phyloP scores from a whole-genome alignment of 2,329 filamentous ascomycete species.

The Fusarium beomiforme region DNA sequence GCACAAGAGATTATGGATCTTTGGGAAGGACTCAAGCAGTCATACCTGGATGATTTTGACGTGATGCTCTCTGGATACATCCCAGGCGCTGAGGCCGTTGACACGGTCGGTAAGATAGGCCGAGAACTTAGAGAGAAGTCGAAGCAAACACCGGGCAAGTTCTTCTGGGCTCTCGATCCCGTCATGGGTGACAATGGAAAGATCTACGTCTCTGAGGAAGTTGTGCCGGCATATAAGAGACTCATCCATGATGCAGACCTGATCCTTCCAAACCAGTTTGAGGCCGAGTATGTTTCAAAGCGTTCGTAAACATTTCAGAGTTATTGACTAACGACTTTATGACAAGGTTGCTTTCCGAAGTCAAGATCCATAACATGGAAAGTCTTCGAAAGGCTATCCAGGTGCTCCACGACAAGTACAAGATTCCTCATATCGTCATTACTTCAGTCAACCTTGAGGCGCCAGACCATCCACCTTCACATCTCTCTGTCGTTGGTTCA shows the following conservation, averaged over 20 bases:
- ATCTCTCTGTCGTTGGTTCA: constrained; percentile 80
- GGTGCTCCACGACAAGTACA: constrained; percentile 78
- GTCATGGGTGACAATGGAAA: constrained; percentile 98
- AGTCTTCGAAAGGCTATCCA: constrained; percentile 80
- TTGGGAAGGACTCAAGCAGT: constrained; percentile 85
- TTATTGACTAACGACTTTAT: neutral
- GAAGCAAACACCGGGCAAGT: constrained; percentile 72
- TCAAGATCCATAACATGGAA: constrained; percentile 79
- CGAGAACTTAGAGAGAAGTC: constrained; percentile 78
- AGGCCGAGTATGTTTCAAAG: constrained; percentile 79
- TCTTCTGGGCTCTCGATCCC: constrained; percentile 98
- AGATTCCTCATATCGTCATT: constrained; percentile 88
- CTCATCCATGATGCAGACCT: constrained; percentile 85
- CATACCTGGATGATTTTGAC: constrained; percentile 87
- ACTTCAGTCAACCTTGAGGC: constrained; percentile 82
- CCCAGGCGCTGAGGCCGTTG: constrained; percentile 84
- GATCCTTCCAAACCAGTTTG: constrained; percentile 96
- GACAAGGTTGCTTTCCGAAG: constrained; percentile 81
- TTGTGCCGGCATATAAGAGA: constrained; percentile 88
- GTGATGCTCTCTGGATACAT: constrained; percentile 96
- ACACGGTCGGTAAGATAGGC: constrained; percentile 85
- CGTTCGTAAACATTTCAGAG: neutral
- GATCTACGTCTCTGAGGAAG: constrained; percentile 90
- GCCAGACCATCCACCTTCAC: constrained; percentile 58
- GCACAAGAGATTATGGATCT: constrained; percentile 85